Percentiles rank a stretch among this genome's conserved stretches.
These are phyloP conservation scores for Diaporthe ilicicola DNA, from an alignment of 2,329 filamentous ascomycete species.

Conservation along the genomic window DNA sequence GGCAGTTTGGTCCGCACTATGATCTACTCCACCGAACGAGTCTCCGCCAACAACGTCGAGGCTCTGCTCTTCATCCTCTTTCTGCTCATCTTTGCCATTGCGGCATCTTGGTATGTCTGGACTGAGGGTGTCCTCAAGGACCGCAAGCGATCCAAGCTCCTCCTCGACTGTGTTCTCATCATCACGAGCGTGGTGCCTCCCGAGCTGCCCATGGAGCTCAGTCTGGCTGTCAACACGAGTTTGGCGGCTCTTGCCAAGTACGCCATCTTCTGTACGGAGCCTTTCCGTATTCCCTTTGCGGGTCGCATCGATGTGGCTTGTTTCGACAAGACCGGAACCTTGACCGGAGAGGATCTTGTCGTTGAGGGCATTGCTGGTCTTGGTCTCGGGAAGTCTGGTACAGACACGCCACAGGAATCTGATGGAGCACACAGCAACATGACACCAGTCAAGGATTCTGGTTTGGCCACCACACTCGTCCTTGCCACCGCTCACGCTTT, in stretches of 20 bases:
- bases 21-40: slow-evolving; percentile 99
- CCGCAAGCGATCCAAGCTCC: slow-evolving; percentile 94
- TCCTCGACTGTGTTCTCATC: slow-evolving; percentile 97
- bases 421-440: slow-evolving; percentile 87
- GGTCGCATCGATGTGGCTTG: slow-evolving; percentile 96
- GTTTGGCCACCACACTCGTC: slow-evolving; percentile 87
- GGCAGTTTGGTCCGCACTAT: slow-evolving; percentile 97
- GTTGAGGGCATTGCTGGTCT: slow-evolving; percentile 97
- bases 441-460: slow-evolving; percentile 73
- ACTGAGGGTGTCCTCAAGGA: slow-evolving; percentile 93
- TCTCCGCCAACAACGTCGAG: slow-evolving; percentile 97
- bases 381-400: slow-evolving; percentile 69
- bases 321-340: slow-evolving; percentile 97
- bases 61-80: slow-evolving; percentile 98
- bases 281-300: slow-evolving; percentile 96
- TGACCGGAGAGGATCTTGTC: slow-evolving; percentile 95
- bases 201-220: slow-evolving; percentile 97
- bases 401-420: slow-evolving; percentile 70
- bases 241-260: slow-evolving; percentile 92
- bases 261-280: slow-evolving; percentile 98
- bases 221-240: slow-evolving; percentile 96
- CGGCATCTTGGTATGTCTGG: slow-evolving; percentile 99
- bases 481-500: slow-evolving; percentile 94
- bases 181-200: slow-evolving; percentile 98
- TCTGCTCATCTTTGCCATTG: slow-evolving; percentile 93